Evolutionary conservation across 805 yeast genomes (phyloP), one percentile per base, ranked within the genome.

Genomic region (Kazachstania viticola): DNA sequence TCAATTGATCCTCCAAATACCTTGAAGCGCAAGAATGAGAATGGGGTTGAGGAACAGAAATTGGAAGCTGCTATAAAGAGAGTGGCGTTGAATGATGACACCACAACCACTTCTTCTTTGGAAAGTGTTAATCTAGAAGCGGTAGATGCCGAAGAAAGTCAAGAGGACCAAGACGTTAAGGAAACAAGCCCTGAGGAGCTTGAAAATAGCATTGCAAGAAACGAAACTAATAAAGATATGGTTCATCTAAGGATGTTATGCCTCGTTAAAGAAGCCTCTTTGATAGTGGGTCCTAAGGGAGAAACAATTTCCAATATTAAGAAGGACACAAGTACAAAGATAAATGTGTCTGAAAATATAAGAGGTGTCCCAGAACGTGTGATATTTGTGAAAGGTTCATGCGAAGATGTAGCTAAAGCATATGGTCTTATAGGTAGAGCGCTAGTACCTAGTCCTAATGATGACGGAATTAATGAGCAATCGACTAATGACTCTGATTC

Each of bases 281-380:
- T 69, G 14, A 64, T 81, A 28, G 88, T 81, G 12, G 93, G 94
- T 0, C 77, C 76, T 42, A 79, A 78, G 34, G 94, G 94, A n/a
- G 83, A 76, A 35, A 70, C 67, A 12, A 79, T 81, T 30, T 65
- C 69, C 27, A 75, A 66, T 37, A 68, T 81, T 33, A 73, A 81
- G 42, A 75, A 69, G 9, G 62, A 63, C 30, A 74, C 88, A 3
- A 64, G 64, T 33, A 78, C 81, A 6, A 64, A 79, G 40, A 66
- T 82, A 27, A 72, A 74, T 44, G 82, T 80, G 11, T 72, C 81
- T 44, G 88, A 80, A 34, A 80, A 81, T 49, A 60, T 76, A 32
- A 68, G 71, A 42, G 80, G 76, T 17, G 71, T 76, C 5, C 78
- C 80, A 2, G 93, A 79, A 47, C 64, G 95, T 40, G 76, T 83